Percentiles rank a stretch among this genome's conserved stretches.
Conservation (phyloP, 345 rosid species). For the Gossypium arboreum region DNA sequence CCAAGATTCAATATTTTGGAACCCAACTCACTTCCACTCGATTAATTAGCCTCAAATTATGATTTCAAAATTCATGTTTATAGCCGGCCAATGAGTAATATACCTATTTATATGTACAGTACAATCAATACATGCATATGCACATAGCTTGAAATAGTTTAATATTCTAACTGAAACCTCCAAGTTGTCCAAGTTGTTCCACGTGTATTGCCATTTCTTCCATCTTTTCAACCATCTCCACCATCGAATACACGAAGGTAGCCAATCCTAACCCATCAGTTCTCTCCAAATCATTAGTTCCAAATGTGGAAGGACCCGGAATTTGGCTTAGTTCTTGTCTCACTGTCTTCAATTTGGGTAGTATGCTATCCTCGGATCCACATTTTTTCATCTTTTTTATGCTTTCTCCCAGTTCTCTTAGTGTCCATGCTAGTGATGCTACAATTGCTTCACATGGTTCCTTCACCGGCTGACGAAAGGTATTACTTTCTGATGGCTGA, state of each 20-base stretch:
- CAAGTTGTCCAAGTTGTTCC: conserved; percentile 51
- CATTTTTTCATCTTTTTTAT: conserved; percentile 43
- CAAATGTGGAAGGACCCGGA: conserved; percentile 17
- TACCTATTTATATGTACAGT: neutral
- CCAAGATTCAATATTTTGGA: too few species aligned
- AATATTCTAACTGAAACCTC: conserved; percentile 26
- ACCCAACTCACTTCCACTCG: too few species aligned
- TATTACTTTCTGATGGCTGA: conserved; percentile 25
- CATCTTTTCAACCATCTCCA: conserved; percentile 44
- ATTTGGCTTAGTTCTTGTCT: conserved; percentile 35
- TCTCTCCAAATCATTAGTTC: conserved; percentile 6
- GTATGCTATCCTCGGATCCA: conserved; percentile 21
- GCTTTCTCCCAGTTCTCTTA: conserved; percentile 59
- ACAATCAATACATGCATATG: neutral
- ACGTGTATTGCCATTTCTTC: conserved; percentile 51
- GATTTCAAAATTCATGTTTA: too few species aligned
- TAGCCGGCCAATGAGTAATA: neutral
- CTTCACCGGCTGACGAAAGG: conserved; percentile 27
- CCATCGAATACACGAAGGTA: conserved; percentile 41
- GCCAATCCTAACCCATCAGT: conserved; percentile 40
- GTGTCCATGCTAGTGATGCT: conserved; percentile 36
- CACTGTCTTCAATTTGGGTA: conserved; percentile 41
- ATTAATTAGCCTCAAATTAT: too few species aligned
- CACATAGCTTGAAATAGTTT: neutral
- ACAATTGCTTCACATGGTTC: conserved; percentile 41